Percentiles rank a stretch among this genome's conserved stretches.
Conservation (phyloP, 257 asterid genomes). For the Vinca minor region DNA sequence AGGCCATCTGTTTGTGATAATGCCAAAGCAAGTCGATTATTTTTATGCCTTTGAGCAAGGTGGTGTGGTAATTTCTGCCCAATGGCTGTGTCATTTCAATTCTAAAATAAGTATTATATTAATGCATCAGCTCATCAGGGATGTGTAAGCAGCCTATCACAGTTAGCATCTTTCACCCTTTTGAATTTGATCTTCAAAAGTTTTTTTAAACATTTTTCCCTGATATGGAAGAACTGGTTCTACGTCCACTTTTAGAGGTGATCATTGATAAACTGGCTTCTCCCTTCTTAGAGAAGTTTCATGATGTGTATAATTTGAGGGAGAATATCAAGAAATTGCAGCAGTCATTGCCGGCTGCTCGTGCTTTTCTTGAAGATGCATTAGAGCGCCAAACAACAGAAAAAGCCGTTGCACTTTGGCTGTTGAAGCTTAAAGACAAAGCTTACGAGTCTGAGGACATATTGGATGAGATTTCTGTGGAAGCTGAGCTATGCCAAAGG, state of each 20-base stretch:
- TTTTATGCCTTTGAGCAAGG: background rate
- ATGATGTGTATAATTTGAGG: conserved; percentile 9
- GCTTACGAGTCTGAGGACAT: conserved; percentile 35
- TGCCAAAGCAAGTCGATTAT: background rate
- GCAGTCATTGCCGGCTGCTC: conserved; percentile 18
- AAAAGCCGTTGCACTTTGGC: conserved; percentile 20
- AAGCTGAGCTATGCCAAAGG: conserved; percentile 13
- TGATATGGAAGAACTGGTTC: conserved; percentile 18
- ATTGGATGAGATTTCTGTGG: conserved; percentile 19
- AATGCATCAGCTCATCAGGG: background rate
- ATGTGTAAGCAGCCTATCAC: background rate
- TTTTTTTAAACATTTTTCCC: background rate
- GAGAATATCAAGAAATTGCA: conserved; percentile 11
- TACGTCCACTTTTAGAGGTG: conserved; percentile 14
- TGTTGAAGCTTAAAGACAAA: conserved; percentile 25
- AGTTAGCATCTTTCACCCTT: background rate
- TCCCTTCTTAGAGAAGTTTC: conserved; percentile 21
- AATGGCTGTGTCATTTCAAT: background rate
- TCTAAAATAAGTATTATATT: background rate
- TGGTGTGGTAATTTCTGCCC: background rate
- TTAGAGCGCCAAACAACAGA: conserved; percentile 7
- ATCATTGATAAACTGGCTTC: conserved; percentile 21
- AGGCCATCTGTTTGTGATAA: background rate
- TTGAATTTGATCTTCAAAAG: background rate
- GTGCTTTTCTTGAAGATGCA: conserved; percentile 19